These are phyloP conservation scores for Trametes villosa DNA, from an alignment of 768 basidiomycete genomes.

Conservation along the genomic window DNA sequence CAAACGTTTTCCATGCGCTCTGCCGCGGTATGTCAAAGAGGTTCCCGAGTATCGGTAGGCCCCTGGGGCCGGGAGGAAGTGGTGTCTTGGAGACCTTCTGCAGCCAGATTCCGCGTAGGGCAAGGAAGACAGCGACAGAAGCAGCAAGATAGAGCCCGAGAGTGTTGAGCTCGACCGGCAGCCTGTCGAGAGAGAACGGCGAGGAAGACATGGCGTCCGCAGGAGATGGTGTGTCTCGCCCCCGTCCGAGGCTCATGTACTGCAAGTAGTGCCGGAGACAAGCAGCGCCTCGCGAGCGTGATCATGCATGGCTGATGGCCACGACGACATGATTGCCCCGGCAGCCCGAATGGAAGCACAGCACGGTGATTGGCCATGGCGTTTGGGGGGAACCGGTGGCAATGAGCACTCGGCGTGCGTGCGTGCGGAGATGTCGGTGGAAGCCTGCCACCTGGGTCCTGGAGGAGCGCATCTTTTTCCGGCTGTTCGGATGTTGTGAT, in stretches of 20 bases:
- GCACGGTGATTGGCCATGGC: no score
- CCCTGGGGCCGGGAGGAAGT: slow-evolving; percentile 14
- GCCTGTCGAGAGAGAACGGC: slow-evolving; percentile 11
- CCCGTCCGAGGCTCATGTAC: background rate
- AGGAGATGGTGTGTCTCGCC: background rate
- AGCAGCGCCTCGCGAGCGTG: no score
- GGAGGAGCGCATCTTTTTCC: no score
- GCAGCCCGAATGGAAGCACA: no score
- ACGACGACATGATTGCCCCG: no score
- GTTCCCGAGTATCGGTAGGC: slow-evolving; percentile 20
- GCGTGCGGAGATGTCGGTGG: no score
- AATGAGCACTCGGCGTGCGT: no score
- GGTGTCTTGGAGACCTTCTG: background rate
- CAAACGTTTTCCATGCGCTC: slow-evolving; percentile 15
- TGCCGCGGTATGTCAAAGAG: slow-evolving; percentile 14
- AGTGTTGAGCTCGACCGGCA: background rate
- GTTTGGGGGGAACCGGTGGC: no score
- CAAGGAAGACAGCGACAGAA: background rate
- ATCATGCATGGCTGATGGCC: no score
- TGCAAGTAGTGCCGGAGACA: background rate
- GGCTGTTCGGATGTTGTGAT: no score
- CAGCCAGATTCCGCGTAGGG: background rate
- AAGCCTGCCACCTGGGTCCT: no score
- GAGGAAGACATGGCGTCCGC: background rate
- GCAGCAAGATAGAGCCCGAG: background rate